phyloP scores from a whole-genome alignment of 805 yeast species.

The Wickerhamomyces chaumierensis region DNA sequence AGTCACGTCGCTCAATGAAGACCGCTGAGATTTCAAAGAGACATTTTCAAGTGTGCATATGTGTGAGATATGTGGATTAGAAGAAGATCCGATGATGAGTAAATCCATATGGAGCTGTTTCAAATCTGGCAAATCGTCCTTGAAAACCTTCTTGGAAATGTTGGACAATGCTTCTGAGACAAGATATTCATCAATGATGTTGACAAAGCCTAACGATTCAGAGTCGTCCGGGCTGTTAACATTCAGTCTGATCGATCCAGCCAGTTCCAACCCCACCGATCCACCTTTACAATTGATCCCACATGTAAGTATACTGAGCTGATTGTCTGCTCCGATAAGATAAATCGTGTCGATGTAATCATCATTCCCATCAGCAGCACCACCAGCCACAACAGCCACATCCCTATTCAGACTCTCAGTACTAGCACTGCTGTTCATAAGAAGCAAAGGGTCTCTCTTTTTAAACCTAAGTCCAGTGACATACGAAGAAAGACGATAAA shows the following conservation, averaged over 20 bases:
- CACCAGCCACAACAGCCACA: no score
- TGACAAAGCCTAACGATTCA: constrained; percentile 21
- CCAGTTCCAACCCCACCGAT: background rate
- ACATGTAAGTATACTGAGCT: constrained; percentile 43
- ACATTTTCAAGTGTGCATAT: constrained; percentile 40
- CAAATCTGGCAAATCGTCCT: constrained; percentile 15
- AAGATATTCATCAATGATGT: constrained; percentile 29
- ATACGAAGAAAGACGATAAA: constrained; percentile 52
- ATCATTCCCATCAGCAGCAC: no score
- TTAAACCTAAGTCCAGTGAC: constrained; percentile 56
- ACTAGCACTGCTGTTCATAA: no score
- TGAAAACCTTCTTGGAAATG: constrained; percentile 6
- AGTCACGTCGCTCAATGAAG: constrained; percentile 35
- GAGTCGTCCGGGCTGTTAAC: background rate
- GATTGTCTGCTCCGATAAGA: constrained; percentile 26
- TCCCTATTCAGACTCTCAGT: no score
- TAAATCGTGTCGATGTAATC: constrained; percentile 43
- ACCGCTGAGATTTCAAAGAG: constrained; percentile 33
- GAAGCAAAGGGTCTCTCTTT: constrained; percentile 19
- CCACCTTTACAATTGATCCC: no score
- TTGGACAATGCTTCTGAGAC: constrained; percentile 18
- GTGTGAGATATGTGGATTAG: background rate
- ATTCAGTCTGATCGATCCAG: background rate
- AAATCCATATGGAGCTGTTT: constrained; percentile 30
- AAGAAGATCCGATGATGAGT: background rate